Percentiles rank a stretch among this genome's conserved stretches.
These are phyloP conservation scores for Prunus yedoensis DNA, from an alignment of 331 rosid species.

Conservation along the genomic window DNA sequence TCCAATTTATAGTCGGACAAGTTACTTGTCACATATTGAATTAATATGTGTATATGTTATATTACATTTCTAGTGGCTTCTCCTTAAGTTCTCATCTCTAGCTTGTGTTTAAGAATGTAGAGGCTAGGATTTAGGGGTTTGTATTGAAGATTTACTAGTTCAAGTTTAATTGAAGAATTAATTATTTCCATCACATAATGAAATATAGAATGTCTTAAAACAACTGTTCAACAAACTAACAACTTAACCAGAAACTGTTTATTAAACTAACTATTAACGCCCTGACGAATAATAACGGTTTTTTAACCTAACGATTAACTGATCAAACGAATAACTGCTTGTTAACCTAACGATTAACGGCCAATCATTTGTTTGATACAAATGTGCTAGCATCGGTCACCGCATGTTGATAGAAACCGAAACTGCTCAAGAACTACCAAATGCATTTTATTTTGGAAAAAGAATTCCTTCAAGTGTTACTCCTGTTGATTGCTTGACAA, in stretches of 20 bases:
- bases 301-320: neutral
- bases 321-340: neutral
- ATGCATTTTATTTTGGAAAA: too few relatives aligned
- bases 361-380: neutral
- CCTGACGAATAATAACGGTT: neutral
- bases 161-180: too few relatives aligned
- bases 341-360: neutral
- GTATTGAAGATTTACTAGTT: neutral
- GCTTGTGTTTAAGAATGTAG: neutral
- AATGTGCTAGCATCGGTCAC: neutral
- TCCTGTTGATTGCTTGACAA: too few relatives aligned
- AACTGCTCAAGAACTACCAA: neutral
- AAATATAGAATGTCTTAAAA: neutral
- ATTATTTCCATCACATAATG: neutral
- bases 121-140: too few relatives aligned
- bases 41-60: too few relatives aligned
- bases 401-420: neutral
- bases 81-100: too few relatives aligned
- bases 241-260: neutral
- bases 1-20: neutral
- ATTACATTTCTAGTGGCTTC: too few relatives aligned
- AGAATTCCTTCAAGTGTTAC: too few relatives aligned
- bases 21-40: conserved; percentile 3
- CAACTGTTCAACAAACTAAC: too few relatives aligned
- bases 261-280: neutral